Evolutionary conservation across 2,329 filamentous ascomycete species (phyloP).

Genomic region (Stemphylium beticola): DNA sequence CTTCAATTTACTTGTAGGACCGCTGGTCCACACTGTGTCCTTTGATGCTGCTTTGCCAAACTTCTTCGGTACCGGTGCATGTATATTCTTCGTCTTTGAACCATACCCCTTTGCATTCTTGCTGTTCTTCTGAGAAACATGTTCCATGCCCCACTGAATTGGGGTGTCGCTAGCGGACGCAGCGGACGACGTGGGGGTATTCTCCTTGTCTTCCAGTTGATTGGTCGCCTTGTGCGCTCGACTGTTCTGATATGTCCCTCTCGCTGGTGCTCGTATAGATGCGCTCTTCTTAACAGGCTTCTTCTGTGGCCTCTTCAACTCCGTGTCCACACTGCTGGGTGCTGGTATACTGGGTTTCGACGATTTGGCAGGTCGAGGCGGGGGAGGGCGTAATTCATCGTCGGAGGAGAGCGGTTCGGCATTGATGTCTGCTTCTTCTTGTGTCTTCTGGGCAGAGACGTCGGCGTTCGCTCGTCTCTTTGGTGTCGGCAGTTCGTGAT

Average conservation of each 20-base stretch:
- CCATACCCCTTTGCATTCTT: conserved; percentile 4
- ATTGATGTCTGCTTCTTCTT: conserved; percentile 17
- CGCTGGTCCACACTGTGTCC: not conserved
- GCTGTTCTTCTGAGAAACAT: conserved; percentile 15
- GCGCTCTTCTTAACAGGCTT: conserved; percentile 1
- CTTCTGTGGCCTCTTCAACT: conserved; percentile 13
- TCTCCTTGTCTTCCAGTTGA: conserved; percentile 25
- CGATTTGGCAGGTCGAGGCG: conserved; percentile 11
- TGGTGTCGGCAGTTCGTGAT: conserved; percentile 41
- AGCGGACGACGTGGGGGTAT: conserved; percentile 14
- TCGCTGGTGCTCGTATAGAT: conserved; percentile 11
- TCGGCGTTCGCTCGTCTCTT: conserved; percentile 8
- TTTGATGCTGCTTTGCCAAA: conserved; percentile 4
- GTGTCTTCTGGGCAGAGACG: not conserved
- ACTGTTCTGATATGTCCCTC: conserved; percentile 14
- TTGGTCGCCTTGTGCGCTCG: conserved; percentile 16
- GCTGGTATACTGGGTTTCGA: conserved; percentile 2
- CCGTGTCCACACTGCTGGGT: not conserved
- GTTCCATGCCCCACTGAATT: conserved; percentile 17
- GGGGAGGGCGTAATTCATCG: conserved; percentile 20
- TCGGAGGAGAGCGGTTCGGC: conserved; percentile 32
- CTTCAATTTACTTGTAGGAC: not conserved
- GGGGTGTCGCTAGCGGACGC: not conserved
- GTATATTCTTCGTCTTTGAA: conserved; percentile 19
- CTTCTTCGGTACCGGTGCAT: conserved; percentile 12